Conservation (phyloP, 108 stramenopile genomes). For the Nitzschia putrida region DNA sequence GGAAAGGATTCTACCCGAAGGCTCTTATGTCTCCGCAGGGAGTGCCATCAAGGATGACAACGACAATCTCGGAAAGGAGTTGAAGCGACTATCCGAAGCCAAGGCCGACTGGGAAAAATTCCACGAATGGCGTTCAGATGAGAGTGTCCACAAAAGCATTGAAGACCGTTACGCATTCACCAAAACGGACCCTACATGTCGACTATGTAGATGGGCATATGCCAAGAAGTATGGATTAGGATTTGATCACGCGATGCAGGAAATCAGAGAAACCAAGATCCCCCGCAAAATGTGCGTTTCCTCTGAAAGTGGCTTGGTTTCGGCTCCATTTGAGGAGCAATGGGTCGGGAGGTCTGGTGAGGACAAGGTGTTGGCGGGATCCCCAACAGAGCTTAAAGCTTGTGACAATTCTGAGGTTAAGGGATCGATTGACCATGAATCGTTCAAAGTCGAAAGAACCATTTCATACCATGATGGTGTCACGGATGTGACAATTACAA, state of each 20-base stretch:
- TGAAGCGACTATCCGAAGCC: constrained; percentile 45
- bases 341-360: constrained; percentile 39
- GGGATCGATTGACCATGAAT: constrained; percentile 7
- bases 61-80: constrained; percentile 43
- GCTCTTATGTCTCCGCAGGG: constrained; percentile 50
- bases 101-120: constrained; percentile 62
- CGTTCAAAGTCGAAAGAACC: constrained; percentile 32
- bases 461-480: constrained; percentile 49
- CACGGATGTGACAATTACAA: constrained; percentile 39
- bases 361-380: constrained; percentile 12
- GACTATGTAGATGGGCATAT: constrained; percentile 75
- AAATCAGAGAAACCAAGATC: constrained; percentile 36
- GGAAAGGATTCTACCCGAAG: constrained; percentile 44
- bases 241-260: constrained; percentile 60
- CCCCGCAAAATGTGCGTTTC: constrained; percentile 46
- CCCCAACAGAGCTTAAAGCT: constrained; percentile 13
- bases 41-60: constrained; percentile 34
- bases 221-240: constrained; percentile 67
- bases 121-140: constrained; percentile 64
- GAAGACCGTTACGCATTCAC: constrained; percentile 50
- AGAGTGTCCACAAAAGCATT: constrained; percentile 33
- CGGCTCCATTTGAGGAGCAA: constrained; percentile 47
- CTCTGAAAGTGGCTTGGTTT: constrained; percentile 23
- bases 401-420: constrained; percentile 5
- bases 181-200: constrained; percentile 36